Conservation (phyloP, 2,329 filamentous ascomycete genomes). For the Colletotrichum abscissum region DNA sequence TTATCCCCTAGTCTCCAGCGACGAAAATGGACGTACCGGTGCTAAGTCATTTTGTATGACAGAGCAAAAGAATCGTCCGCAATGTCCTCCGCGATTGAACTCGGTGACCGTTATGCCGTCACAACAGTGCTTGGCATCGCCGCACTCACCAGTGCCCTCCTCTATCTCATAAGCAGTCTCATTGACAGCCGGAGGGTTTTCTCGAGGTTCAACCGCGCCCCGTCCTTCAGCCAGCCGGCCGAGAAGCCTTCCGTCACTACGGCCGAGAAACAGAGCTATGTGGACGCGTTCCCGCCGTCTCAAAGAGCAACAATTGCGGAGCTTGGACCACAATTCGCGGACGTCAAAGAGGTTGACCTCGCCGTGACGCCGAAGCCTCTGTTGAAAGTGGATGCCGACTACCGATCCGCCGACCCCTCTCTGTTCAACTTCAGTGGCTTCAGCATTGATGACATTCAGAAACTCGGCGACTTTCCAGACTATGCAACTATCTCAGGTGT, state of each 20-base stretch:
- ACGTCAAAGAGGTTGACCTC: slow-evolving; percentile 29
- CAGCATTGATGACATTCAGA: slow-evolving; percentile 74
- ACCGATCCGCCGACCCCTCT: slow-evolving; percentile 42
- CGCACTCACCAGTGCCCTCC: background rate
- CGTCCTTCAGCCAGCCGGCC: slow-evolving; percentile 3
- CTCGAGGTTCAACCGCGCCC: background rate
- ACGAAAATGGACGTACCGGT: background rate
- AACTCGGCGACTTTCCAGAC: slow-evolving; percentile 81
- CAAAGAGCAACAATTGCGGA: slow-evolving; percentile 37
- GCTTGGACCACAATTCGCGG: slow-evolving; percentile 12
- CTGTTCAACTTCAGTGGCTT: slow-evolving; percentile 76
- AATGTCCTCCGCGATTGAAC: slow-evolving; percentile 4
- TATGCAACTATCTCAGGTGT: slow-evolving; percentile 82
- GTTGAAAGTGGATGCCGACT: slow-evolving; percentile 48
- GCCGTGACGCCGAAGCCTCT: slow-evolving; percentile 38
- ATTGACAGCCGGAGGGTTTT: background rate
- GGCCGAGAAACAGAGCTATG: slow-evolving; percentile 37
- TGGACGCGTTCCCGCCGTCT: slow-evolving; percentile 42
- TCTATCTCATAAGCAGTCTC: slow-evolving; percentile 13
- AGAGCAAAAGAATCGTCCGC: background rate
- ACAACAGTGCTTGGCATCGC: slow-evolving; percentile 4
- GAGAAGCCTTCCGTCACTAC: background rate
- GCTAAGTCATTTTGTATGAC: background rate
- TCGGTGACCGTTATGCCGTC: background rate
- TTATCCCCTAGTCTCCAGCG: background rate